phyloP scores from a whole-genome alignment of 805 yeast species.

The Schizosaccharomyces japonicus region DNA sequence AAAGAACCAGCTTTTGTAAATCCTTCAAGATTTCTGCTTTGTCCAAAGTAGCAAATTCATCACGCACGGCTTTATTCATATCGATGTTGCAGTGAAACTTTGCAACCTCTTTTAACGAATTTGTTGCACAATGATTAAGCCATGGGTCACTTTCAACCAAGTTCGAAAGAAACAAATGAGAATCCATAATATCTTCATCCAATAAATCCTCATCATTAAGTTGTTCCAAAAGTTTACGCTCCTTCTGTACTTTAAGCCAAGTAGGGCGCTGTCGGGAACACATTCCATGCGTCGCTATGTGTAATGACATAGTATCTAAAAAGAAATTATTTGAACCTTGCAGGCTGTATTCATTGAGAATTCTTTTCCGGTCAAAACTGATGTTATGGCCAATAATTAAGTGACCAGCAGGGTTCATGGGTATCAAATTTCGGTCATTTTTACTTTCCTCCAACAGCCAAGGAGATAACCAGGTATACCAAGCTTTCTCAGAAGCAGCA shows the following conservation, averaged over 20 bases:
- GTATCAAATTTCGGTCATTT: conserved; percentile 40
- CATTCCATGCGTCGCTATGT: conserved; percentile 74
- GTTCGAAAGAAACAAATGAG: conserved; percentile 12
- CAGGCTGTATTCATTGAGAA: conserved; percentile 59
- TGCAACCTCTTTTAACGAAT: conserved; percentile 60
- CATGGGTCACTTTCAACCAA: conserved; percentile 34
- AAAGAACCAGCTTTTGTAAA: conserved; percentile 38
- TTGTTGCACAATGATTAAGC: conserved; percentile 52
- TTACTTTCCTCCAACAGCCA: conserved; percentile 34
- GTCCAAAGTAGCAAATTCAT: conserved; percentile 33
- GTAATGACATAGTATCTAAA: conserved; percentile 80
- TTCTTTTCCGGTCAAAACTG: conserved; percentile 71
- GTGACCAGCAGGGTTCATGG: conserved; percentile 33
- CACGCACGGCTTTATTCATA: conserved; percentile 44
- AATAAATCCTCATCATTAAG: conserved; percentile 5
- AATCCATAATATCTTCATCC: conserved; percentile 4
- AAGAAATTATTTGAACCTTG: conserved; percentile 47
- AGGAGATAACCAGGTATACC: conserved; percentile 94
- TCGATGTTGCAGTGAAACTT: conserved; percentile 47
- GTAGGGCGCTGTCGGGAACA: conserved; percentile 72
- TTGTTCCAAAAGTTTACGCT: conserved; percentile 9
- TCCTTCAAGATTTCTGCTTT: conserved; percentile 29
- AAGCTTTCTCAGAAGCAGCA: conserved; percentile 51
- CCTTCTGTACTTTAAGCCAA: conserved; percentile 27
- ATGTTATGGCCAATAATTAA: conserved; percentile 76